These are phyloP conservation scores for Rutstroemia sydowiana DNA, from an alignment of 2,329 filamentous ascomycete species.

Conservation along the genomic window DNA sequence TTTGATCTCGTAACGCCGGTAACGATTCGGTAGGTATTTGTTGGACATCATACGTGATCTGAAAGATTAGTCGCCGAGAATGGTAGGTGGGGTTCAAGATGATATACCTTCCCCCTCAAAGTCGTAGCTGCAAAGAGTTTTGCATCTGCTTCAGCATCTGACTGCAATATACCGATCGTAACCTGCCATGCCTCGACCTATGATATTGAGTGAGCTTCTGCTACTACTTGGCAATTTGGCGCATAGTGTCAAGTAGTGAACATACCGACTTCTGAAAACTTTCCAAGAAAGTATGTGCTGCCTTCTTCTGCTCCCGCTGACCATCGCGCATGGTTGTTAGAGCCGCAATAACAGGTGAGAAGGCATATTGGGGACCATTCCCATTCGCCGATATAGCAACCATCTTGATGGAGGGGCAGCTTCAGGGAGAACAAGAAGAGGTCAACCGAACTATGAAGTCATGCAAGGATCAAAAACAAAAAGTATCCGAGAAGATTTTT, in stretches of 20 bases:
- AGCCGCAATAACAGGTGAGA: slow-evolving; percentile 79
- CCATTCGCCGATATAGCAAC: slow-evolving; percentile 41
- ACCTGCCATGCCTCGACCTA: slow-evolving; percentile 87
- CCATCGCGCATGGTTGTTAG: slow-evolving; percentile 87
- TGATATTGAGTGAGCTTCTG: slow-evolving; percentile 18
- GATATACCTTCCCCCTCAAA: slow-evolving; percentile 86
- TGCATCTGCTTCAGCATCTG: slow-evolving; percentile 71
- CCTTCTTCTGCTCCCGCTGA: slow-evolving; percentile 74
- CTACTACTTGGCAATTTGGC: slow-evolving; percentile 8
- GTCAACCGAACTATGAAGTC: slow-evolving; percentile 8
- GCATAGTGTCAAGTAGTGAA: slow-evolving; percentile 23
- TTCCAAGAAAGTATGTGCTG: slow-evolving; percentile 85
- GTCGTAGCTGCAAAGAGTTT: slow-evolving; percentile 96
- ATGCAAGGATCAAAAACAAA: slow-evolving; percentile 7
- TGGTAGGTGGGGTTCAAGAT: background rate
- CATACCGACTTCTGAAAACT: slow-evolving; percentile 96
- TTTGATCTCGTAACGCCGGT: slow-evolving; percentile 70
- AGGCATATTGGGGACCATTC: slow-evolving; percentile 59
- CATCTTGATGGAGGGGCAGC: slow-evolving; percentile 28
- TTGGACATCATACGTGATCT: slow-evolving; percentile 96
- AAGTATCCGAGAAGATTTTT: background rate
- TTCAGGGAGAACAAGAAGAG: slow-evolving; percentile 9
- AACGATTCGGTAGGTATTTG: slow-evolving; percentile 75
- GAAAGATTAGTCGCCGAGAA: slow-evolving; percentile 19
- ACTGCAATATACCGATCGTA: slow-evolving; percentile 80